Base-by-base conservation (phyloP, 179 eudicot species). In the Vitellaria paradoxa region DNA sequence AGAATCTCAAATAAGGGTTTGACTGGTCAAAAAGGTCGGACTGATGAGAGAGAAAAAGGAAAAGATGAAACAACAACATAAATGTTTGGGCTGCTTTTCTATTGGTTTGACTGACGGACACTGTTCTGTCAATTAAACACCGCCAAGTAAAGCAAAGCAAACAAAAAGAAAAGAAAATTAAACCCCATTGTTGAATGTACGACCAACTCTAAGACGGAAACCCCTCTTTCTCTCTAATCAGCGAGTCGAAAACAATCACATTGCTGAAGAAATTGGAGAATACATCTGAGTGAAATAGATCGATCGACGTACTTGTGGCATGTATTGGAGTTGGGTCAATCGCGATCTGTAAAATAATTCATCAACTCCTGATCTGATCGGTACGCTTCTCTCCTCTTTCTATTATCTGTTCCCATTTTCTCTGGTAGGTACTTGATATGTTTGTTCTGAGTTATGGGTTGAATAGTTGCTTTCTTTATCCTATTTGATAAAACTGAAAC, bases 71-170 rank as follows among this genome's bases (percentile, higher is more conserved):
- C 37, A 30, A 30, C 37, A 30, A 30, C 37, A 21, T 53, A 15
- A 65, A 49, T 50, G 71, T 52, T 66, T 66, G 64, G 62, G 65
- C 66, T 70, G 37, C 37, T 52, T 57, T 56, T 26, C 74, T 77
- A 53, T 72, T n/a, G 37, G 63, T 23, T 83, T 86, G 89, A 86
- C 89, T 78, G 84, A 71, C 13, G 37, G 37, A 30, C 37, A 30
- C 2, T 30, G 37, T 30, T 30, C 37, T 30, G 37, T 30, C 37
- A 30, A 52, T 70, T 60, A 24, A 50, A 70, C 73, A 70, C 85
- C 76, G 77, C 82, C 79, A 76, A 77, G 78, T 17, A 73, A 74
- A 59, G 57, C 23, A 73, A 73, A 49, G 2, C 66, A n/a, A 6
- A 10, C 13, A 23, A n/a, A 67, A n/a, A n/a, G n/a, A n/a, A n/a